Evolutionary conservation across 2,329 filamentous ascomycete species (phyloP).

Genomic region (Colletotrichum phormii): DNA sequence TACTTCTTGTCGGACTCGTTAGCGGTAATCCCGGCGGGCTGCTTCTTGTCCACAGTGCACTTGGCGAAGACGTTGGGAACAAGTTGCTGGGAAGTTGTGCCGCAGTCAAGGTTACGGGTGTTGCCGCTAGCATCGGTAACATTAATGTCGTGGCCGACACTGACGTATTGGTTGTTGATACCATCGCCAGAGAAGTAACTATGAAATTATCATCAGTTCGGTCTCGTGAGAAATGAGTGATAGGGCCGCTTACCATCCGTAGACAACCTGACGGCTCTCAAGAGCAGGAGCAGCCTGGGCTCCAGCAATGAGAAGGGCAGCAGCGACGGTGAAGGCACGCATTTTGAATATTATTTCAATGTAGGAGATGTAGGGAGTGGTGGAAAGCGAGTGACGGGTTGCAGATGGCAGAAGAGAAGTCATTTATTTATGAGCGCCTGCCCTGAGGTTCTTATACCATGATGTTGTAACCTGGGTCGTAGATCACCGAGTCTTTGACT

Average conservation of each 20-base stretch:
- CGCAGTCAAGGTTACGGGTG: slow-evolving; percentile 20
- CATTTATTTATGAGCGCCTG: too few relatives aligned
- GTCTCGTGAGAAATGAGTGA: neutral
- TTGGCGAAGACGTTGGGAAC: slow-evolving; percentile 31
- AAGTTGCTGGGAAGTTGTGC: slow-evolving; percentile 12
- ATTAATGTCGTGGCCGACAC: slow-evolving; percentile 13
- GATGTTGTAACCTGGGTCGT: neutral
- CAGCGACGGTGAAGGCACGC: slow-evolving; percentile 7
- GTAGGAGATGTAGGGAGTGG: neutral
- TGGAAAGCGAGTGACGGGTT: neutral
- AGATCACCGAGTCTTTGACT: neutral
- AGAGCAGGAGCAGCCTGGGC: slow-evolving; percentile 19
- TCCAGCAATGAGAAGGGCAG: slow-evolving; percentile 11
- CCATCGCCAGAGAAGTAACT: slow-evolving; percentile 25
- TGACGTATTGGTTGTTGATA: slow-evolving; percentile 13
- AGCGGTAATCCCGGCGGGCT: slow-evolving; percentile 11
- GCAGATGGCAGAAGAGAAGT: neutral
- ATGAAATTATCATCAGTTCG: neutral
- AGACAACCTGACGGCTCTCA: slow-evolving; percentile 17
- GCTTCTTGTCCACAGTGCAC: slow-evolving; percentile 13
- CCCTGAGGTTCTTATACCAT: slow-evolving; percentile 13
- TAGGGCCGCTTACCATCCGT: slow-evolving; percentile 17
- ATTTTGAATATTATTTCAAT: neutral
- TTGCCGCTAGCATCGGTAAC: slow-evolving; percentile 1
- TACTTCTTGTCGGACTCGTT: neutral